These are phyloP conservation scores for Fragaria vesca DNA, from an alignment of 306 rosid species.

Conservation along the genomic window DNA sequence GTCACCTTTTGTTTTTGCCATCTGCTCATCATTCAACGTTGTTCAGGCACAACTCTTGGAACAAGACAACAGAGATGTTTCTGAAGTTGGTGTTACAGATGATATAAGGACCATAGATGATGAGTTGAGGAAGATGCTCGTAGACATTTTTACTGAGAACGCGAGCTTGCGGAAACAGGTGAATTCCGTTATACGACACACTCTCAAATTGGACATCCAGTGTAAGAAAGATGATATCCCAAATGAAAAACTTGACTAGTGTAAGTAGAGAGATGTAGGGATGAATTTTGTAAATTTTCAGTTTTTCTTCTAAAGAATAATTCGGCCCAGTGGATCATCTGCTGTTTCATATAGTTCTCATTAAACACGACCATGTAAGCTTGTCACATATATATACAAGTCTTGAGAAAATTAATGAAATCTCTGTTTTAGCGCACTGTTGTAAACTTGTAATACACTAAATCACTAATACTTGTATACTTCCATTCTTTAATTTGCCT, in stretches of 20 bases:
- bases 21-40: conserved; percentile 14
- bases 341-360: conserved; percentile 32
- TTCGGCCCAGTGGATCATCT: conserved; percentile 13
- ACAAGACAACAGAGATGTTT: conserved; percentile 40
- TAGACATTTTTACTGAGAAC: conserved; percentile 62
- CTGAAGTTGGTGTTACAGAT: conserved; percentile 31
- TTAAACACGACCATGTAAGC: conserved; percentile 33
- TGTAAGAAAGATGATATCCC: conserved; percentile 40
- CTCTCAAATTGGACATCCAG: conserved; percentile 43
- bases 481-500: not conserved
- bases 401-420: conserved; percentile 4
- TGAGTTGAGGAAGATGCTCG: conserved; percentile 62
- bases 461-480: not conserved
- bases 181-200: conserved; percentile 40
- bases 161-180: conserved; percentile 86
- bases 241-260: conserved; percentile 35
- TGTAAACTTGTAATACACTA: not conserved
- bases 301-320: conserved; percentile 10
- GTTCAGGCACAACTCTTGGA: conserved; percentile 63
- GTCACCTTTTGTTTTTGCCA: not conserved
- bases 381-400: conserved; percentile 6
- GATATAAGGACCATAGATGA: conserved; percentile 39
- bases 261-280: conserved; percentile 40
- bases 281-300: conserved; percentile 34
- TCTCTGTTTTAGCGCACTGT: not conserved